Base-by-base conservation (phyloP, 2,329 filamentous ascomycete genomes). In the Calonectria multiphialidica region DNA sequence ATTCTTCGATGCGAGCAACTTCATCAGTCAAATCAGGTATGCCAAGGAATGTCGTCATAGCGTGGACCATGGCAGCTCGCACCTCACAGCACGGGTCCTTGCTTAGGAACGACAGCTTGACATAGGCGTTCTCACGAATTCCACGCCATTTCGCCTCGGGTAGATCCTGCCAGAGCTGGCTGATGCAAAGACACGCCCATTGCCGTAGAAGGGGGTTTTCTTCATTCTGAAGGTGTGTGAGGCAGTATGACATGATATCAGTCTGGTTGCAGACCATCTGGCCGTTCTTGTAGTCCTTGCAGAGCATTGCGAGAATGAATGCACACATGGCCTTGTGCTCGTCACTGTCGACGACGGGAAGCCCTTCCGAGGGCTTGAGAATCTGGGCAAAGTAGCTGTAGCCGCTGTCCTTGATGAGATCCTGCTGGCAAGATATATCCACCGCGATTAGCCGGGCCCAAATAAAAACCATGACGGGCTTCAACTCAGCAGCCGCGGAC, bases 311-410 rank as follows among this genome's bases (percentile, higher is more conserved):
- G 49, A 98, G 91, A 73, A 99, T 98, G 81, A 99, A 99, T 2
- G 97, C 96, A 82, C 97, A 98, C 97, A 99, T 99, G 50, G 97
- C 97, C 80, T 97, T 95, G 86, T 99, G 97, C 84, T 98, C 97
- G 77, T 95, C 95, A 67, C 93, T 93, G 81, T 98, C 97, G 40
- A 93, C 92, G 25, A 98, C 93, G 0, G 95, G 95, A 62, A 98
- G 93, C 2, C 91, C 91, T 75, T 96, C 95, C 12, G 91, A 90
- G 2, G 96, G 95, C 80, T 96, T 96, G 75, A 98, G 89, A 66
- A 98, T 98, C 74, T 93, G 93, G 65, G 97, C 95, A 82, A 99
- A 99, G 85, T 99, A 99, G 79, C 95, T 95, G 81, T 98, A 98
- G 8, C 97, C 97, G 79, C 96, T 98, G 81, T 99, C 97, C 84